Base-by-base conservation (phyloP, 257 asterid species). In the Capsicum baccatum region DNA sequence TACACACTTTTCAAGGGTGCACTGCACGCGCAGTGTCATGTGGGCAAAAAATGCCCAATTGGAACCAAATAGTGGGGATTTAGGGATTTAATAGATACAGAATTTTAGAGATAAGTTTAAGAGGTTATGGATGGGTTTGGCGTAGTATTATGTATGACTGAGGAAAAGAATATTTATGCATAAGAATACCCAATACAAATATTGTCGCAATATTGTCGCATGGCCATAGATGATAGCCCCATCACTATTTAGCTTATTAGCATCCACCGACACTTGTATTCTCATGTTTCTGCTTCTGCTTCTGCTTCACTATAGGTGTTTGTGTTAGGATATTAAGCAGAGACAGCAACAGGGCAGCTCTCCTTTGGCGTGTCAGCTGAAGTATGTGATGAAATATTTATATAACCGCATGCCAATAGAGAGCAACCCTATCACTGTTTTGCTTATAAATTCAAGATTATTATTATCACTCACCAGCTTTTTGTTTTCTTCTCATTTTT, bases 191-290 rank as follows among this genome's bases (percentile, higher is more conserved):
- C n/a, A 4, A 17, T 35, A 55, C 82, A 63, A 13, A 37, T 6
- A 37, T 79, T 64, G 57, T 47, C 79, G 58, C 90, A 13, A 37
- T 6, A 37, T 79, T 64, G 57, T 47, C 79, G 58, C 90, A 90
- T 88, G 92, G 91, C 92, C 88, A 92, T 9, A 1, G 73, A 89
- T 88, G 89, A 89, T 10, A 86, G 87, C 92, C 92, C 92, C 81
- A 86, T 35, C 67, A 91, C 89, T 87, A 84, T 47, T 88, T 90
- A 80, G 84, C 92, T 89, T 87, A 84, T 83, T 35, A 35, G 55
- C 48, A 9, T 48, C 42, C 10, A 52, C 54, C 8, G 12, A 9
- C 3, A 14, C 57, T 2, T 64, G 16, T 48, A 3, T 16, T 63
- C 17, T 52, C 17, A 10, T 26, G n/a, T 59, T 26, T 48, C 16